phyloP scores from a whole-genome alignment of 345 rosid species.

The Geranium brycei region DNA sequence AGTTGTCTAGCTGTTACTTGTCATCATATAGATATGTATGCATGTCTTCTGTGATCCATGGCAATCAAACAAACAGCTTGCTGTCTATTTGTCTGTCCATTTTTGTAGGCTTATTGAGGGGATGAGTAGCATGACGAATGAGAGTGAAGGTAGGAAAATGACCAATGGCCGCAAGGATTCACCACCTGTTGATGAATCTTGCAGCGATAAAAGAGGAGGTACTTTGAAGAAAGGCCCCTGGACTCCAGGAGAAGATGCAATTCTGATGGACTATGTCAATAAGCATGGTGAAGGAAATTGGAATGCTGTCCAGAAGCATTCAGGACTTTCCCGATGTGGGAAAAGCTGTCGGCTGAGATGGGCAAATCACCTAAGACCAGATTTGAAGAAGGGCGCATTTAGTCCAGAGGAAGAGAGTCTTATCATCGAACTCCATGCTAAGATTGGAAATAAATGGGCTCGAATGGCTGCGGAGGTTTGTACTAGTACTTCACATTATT shows the following conservation, averaged over 20 bases:
- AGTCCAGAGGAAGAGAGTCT: constrained; percentile 34
- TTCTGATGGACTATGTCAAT: constrained; percentile 35
- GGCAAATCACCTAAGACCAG: constrained; percentile 54
- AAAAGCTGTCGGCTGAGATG: constrained; percentile 62
- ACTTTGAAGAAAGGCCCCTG: constrained; percentile 44
- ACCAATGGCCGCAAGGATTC: constrained; percentile 9
- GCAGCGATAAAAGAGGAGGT: constrained; percentile 11
- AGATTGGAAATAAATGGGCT: constrained; percentile 47
- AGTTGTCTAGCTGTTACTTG: neutral
- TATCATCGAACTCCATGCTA: constrained; percentile 42
- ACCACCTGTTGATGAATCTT: constrained; percentile 16
- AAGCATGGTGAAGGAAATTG: constrained; percentile 58
- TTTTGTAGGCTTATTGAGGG: neutral
- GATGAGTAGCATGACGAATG: constrained; percentile 14
- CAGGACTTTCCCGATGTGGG: constrained; percentile 48
- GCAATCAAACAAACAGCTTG: neutral
- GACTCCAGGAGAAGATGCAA: constrained; percentile 42
- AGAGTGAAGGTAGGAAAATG: constrained; percentile 10
- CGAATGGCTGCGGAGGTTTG: constrained; percentile 43
- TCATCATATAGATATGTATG: neutral
- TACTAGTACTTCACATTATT: neutral
- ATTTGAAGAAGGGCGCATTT: constrained; percentile 42
- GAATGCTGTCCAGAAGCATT: constrained; percentile 54
- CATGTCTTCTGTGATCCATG: neutral
- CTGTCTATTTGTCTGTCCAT: neutral